A percentile compares a stretch with the other conserved stretches of the same genome.
phyloP scores from a whole-genome alignment of 352 stramenopile genomes.

The Halophytophthora batemanensis region DNA sequence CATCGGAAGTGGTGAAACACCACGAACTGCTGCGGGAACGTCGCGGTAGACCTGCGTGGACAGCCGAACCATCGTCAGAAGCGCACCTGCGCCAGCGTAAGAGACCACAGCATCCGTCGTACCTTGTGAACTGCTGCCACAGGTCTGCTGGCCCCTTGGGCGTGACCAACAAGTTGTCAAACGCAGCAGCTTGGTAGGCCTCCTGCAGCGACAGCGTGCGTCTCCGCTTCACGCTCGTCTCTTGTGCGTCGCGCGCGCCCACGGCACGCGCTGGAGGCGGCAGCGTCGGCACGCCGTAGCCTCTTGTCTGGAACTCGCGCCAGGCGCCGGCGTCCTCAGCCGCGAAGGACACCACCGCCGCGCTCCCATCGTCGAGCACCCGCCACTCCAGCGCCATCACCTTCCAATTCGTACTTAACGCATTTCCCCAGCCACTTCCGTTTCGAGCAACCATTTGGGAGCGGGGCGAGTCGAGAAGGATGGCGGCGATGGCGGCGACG shows the following conservation, averaged over 20 bases:
- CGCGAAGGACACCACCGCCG: conserved; percentile 20
- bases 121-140: conserved; percentile 41
- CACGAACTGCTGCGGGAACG: conserved; percentile 39
- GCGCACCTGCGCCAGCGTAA: background rate
- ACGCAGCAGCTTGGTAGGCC: conserved; percentile 40
- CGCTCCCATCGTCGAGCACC: conserved; percentile 1
- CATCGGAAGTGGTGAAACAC: conserved; percentile 63
- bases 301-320: conserved; percentile 15
- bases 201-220: conserved; percentile 41
- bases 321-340: conserved; percentile 11
- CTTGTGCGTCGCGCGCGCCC: background rate
- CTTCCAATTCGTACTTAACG: background rate
- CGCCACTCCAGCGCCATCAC: conserved; percentile 30
- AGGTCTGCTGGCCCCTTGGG: conserved; percentile 14
- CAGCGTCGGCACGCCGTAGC: conserved; percentile 14
- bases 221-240: conserved; percentile 5
- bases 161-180: conserved; percentile 25
- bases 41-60: conserved; percentile 15
- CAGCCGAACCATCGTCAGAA: background rate
- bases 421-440: background rate
- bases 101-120: background rate
- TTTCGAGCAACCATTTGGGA: too few relatives aligned
- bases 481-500: background rate
- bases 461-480: background rate
- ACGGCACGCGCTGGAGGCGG: background rate